Base-by-base conservation (phyloP, 2,329 filamentous ascomycete species). In the Curvularia sp. region DNA sequence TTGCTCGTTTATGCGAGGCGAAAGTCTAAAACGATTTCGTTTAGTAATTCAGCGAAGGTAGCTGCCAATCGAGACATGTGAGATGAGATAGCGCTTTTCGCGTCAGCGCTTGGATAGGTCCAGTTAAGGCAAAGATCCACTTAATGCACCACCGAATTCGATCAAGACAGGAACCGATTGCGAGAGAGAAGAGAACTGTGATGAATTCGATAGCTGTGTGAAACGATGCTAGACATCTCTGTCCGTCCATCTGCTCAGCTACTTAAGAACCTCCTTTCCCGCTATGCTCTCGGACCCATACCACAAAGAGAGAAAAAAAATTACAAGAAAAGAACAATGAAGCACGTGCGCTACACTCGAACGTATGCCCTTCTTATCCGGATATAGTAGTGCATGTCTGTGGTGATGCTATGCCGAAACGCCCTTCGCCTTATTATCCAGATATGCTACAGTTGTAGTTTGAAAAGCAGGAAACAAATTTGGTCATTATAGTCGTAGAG, bases 401-500 rank as follows among this genome's bases (percentile, higher is more conserved):
- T 47, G 44, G 1, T 30, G 26, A 31, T 48, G 30, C 18, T 24
- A 47, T 49, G 44, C 33, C 54, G 42, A 57, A 58, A 61, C 58
- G 62, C 62, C 61, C 24, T 46, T 43, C 39, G 39, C 39, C 42
- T 6, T 28, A 44, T 15, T 55, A 60, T 57, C 61, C 62, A 62
- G 56, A 69, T 68, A 68, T 67, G 33, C 56, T 67, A 70, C 66
- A 69, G 47, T 65, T 63, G 43, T 57, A 22, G 61, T 57, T 20
- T 60, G 58, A 55, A 38, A 38, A 31, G 55, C 60, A 55, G 63
- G 62, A 62, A 55, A 57, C 55, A 58, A 50, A 28, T 47, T 53
- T 57, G 51, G 53, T 70, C 68, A 51, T 70, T 57, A 70, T 39
- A 50, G 63, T 70, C 68, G 51, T 58, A 24, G 48, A 33, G 33